A percentile compares a stretch with the other conserved stretches of the same genome.
phyloP scores from a whole-genome alignment of 441 rosid species.

The Kokia cookei region DNA sequence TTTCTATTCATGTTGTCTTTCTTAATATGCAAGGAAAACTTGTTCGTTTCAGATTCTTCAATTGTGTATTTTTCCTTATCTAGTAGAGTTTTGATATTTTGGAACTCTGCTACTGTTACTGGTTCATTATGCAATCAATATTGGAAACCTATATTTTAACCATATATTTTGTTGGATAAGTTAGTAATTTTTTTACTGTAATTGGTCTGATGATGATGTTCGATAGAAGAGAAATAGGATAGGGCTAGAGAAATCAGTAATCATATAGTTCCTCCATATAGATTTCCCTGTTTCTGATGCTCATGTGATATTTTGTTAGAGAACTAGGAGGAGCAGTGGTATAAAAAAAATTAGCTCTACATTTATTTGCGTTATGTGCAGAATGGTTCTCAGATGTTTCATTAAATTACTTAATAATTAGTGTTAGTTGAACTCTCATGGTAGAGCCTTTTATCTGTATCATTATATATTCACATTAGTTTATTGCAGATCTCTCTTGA shows the following conservation, averaged over 20 bases:
- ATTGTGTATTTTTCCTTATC: not conserved
- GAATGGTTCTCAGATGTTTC: not conserved
- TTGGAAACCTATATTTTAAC: not conserved
- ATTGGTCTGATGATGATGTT: not conserved
- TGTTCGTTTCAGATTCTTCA: not conserved
- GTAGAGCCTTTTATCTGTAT: not conserved
- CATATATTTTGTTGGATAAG: not conserved
- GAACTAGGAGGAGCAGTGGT: not conserved
- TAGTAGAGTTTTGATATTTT: not conserved
- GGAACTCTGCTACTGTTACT: not conserved
- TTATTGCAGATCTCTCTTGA: conserved; percentile 74
- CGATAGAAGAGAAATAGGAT: not conserved
- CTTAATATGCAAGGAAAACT: not conserved
- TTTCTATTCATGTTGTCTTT: not conserved
- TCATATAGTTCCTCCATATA: not conserved
- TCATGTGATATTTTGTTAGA: not conserved
- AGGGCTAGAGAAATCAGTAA: not conserved
- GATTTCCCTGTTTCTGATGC: not conserved
- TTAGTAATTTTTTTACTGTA: not conserved
- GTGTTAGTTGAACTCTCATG: not conserved
- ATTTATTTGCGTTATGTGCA: not conserved
- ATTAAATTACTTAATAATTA: not conserved
- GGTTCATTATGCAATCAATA: not conserved
- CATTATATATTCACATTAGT: not conserved
- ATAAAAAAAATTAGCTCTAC: not conserved